A percentile compares a stretch with the other conserved stretches of the same genome.
phyloP scores from a whole-genome alignment of 768 basidiomycete genomes.

The Boletus subcaerulescens region DNA sequence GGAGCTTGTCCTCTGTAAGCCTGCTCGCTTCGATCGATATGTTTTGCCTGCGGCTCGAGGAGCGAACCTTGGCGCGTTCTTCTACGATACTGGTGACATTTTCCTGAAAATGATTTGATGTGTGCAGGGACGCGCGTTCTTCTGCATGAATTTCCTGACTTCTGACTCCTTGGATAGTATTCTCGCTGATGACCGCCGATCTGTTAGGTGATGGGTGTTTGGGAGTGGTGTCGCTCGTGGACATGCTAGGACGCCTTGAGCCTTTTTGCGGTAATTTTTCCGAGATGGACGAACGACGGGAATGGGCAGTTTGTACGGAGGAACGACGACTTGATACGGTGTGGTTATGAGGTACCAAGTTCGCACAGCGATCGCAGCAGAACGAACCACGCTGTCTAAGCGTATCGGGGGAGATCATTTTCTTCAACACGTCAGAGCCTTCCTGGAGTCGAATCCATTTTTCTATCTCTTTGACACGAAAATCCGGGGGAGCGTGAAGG shows the following conservation, averaged over 20 bases:
- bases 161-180: conserved; percentile 5
- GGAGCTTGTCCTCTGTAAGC: conserved; percentile 16
- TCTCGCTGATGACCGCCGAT: conserved; percentile 11
- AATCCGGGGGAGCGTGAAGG: conserved; percentile 66
- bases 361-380: conserved; percentile 35
- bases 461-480: conserved; percentile 76
- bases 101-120: conserved; percentile 15
- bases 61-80: conserved; percentile 13
- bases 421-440: conserved; percentile 25
- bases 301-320: conserved; percentile 22
- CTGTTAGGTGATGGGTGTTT: conserved; percentile 13
- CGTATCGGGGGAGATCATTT: conserved; percentile 14
- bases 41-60: conserved; percentile 11
- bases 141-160: conserved; percentile 16
- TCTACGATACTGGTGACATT: conserved; percentile 4
- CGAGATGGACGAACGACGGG: conserved; percentile 26
- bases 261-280: conserved; percentile 14
- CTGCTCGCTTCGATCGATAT: conserved; percentile 16
- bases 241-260: conserved; percentile 20
- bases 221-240: conserved; percentile 4
- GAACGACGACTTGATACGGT: conserved; percentile 27
- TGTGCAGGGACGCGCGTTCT: conserved; percentile 13
- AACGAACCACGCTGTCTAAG: conserved; percentile 29
- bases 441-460: conserved; percentile 63
- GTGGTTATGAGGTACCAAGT: conserved; percentile 33